phyloP scores from a whole-genome alignment of 352 stramenopile genomes.

The Globisporangium solare region DNA sequence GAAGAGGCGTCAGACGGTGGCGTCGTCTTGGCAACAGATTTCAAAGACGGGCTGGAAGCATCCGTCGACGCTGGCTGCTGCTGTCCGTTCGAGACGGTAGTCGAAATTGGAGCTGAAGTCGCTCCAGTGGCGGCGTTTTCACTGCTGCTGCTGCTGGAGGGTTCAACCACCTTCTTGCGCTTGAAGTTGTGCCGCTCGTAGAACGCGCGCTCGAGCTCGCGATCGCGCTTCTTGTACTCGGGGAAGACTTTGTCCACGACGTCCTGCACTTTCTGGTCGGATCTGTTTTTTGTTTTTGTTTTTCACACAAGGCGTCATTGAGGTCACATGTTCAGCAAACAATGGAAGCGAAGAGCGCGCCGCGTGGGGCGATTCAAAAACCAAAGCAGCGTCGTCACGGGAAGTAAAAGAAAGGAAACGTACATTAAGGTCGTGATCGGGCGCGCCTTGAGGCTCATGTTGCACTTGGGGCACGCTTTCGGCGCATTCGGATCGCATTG shows the following conservation, averaged over 20 bases:
- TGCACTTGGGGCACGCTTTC: slow-evolving; percentile 50
- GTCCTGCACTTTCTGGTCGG: slow-evolving; percentile 68
- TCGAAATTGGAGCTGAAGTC: too few species aligned
- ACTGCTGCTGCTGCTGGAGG: too few species aligned
- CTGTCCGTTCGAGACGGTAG: too few species aligned
- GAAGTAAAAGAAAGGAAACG: slow-evolving; percentile 7
- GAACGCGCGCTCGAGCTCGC: slow-evolving; percentile 45
- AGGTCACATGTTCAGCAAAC: too few species aligned
- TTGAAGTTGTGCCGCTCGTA: slow-evolving; percentile 60
- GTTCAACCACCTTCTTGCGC: slow-evolving; percentile 20
- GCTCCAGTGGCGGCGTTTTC: background rate
- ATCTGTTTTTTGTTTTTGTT: too few species aligned
- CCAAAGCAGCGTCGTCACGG: background rate
- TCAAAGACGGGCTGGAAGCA: too few species aligned
- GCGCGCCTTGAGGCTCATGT: slow-evolving; percentile 43
- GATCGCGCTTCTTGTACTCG: slow-evolving; percentile 49
- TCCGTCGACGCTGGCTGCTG: too few species aligned
- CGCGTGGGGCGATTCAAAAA: background rate
- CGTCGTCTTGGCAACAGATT: too few species aligned
- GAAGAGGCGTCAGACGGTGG: too few species aligned
- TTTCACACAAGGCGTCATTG: too few species aligned
- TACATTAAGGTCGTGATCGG: slow-evolving; percentile 66
- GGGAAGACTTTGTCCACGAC: slow-evolving; percentile 76
- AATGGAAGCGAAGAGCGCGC: too few species aligned
- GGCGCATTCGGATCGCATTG: slow-evolving; percentile 39